A percentile compares a stretch with the other conserved stretches of the same genome.
Conservation (phyloP, 257 asterid genomes). For the Misopates orontium region DNA sequence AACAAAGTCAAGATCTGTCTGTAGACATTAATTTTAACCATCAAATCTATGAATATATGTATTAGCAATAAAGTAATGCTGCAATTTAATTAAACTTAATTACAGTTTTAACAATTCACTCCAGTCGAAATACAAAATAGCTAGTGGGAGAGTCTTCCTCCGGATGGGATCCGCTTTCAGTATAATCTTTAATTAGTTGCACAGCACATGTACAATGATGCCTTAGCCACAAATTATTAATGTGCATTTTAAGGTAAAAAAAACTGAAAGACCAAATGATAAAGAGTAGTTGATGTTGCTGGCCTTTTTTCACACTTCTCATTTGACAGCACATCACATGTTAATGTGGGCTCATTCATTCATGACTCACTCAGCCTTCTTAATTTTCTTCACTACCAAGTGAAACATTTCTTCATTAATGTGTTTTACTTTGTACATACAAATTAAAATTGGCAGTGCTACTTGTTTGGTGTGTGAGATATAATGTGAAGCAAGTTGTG, state of each 20-base stretch:
- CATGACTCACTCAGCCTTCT: constrained; percentile 25
- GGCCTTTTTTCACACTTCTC: constrained; percentile 41
- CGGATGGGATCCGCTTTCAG: not conserved
- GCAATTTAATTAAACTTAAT: too few species aligned
- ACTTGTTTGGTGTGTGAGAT: constrained; percentile 19
- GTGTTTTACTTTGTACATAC: not conserved
- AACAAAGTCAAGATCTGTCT: too few species aligned
- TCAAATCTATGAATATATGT: too few species aligned
- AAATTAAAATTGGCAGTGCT: constrained; percentile 13
- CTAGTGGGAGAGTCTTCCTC: not conserved
- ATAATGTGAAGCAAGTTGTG: constrained; percentile 37
- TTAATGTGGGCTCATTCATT: constrained; percentile 34
- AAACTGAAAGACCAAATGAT: constrained; percentile 18
- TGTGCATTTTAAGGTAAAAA: not conserved
- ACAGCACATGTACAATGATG: constrained; percentile 10
- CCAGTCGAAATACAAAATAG: not conserved
- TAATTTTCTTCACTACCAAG: constrained; percentile 34
- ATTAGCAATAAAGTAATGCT: too few species aligned
- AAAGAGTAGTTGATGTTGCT: constrained; percentile 15
- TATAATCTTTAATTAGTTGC: not conserved
- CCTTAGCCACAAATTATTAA: not conserved
- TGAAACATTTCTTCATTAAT: constrained; percentile 35
- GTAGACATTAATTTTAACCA: too few species aligned
- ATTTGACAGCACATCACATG: constrained; percentile 43
- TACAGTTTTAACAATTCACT: not conserved